Evolutionary conservation across 2,329 filamentous ascomycete genomes (phyloP).

Genomic region (Beauveria caledonica): DNA sequence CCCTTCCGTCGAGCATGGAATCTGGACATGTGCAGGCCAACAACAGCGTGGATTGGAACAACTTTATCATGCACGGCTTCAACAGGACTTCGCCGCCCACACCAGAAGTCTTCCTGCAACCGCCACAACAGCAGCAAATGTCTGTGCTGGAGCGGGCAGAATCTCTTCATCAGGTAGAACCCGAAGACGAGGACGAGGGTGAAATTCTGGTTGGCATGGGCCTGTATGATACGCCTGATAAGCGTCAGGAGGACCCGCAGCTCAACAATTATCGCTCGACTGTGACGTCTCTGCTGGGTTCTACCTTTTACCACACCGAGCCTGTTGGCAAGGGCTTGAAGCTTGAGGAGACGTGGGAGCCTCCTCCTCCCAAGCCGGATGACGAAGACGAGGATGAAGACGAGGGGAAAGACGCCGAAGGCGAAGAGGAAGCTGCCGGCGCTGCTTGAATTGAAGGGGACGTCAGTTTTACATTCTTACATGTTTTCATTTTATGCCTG

Average conservation of each 20-base stretch:
- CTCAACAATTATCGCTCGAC: conserved; percentile 48
- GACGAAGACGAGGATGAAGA: conserved; percentile 46
- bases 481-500: background rate
- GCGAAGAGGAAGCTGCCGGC: conserved; percentile 31
- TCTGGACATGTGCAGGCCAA: background rate
- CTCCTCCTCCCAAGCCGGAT: conserved; percentile 56
- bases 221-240: conserved; percentile 66
- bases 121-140: conserved; percentile 38
- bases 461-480: background rate
- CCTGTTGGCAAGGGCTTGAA: conserved; percentile 66
- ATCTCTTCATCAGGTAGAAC: conserved; percentile 38
- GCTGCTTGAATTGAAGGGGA: conserved; percentile 12
- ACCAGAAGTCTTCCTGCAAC: conserved; percentile 47
- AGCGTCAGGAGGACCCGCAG: conserved; percentile 39
- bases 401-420: conserved; percentile 37
- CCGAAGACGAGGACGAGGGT: conserved; percentile 49
- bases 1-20: conserved; percentile 12
- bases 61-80: conserved; percentile 36
- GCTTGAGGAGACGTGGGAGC: conserved; percentile 73
- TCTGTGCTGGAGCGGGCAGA: conserved; percentile 37
- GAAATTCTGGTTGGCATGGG: conserved; percentile 78
- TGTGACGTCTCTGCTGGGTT: conserved; percentile 45
- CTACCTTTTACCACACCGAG: conserved; percentile 35
- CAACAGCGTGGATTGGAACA: conserved; percentile 33
- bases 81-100: conserved; percentile 48